Base-by-base conservation (phyloP, 108 stramenopile species). In the Nitzschia sp. region DNA sequence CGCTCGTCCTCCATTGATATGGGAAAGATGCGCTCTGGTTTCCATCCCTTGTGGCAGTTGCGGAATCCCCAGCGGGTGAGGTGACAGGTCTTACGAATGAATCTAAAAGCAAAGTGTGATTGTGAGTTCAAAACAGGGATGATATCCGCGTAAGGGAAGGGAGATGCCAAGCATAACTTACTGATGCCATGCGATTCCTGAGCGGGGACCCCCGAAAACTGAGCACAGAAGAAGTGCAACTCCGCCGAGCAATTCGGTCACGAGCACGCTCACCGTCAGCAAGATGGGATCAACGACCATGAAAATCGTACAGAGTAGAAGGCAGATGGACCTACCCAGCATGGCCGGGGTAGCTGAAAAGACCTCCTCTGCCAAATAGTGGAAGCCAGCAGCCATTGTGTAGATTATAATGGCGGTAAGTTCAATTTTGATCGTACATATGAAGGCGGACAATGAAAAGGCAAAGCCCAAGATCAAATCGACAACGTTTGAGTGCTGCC, bases 11-110 rank as follows among this genome's bases (percentile, higher is more conserved):
- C 46, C 63, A 52, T 52, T 1, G 63, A 48, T 21, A 64, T 3
- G 28, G 63, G 63, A 31, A 64, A 64, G 28, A 64, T 35, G 1
- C 63, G 63, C 33, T 64, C 63, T 17, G 47, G 47, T 16, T 48
- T 64, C 63, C 63, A 64, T 11, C 47, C 46, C 28, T 52, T 47
- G 47, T 48, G 46, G 15, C 63, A 71, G 8, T 46, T 62, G 26
- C 70, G 70, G 46, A 62, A 71, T 4, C 58, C 57, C 68, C 68
- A 69, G 28, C 68, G 41, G 15, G 68, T 69, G 19, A 69, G 29
- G 33, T 69, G 68, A 47, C 68, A 69, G 17, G 63, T 64, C 28
- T 34, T 64, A 4, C 63, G 46, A 29, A 64, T 64, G 48, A 64
- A 64, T 34, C 63, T 64, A 11, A 2, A 50, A n/a, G n/a, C n/a